Evolutionary conservation across 2,329 filamentous ascomycete genomes (phyloP).

Genomic region (Colletotrichum trifolii): DNA sequence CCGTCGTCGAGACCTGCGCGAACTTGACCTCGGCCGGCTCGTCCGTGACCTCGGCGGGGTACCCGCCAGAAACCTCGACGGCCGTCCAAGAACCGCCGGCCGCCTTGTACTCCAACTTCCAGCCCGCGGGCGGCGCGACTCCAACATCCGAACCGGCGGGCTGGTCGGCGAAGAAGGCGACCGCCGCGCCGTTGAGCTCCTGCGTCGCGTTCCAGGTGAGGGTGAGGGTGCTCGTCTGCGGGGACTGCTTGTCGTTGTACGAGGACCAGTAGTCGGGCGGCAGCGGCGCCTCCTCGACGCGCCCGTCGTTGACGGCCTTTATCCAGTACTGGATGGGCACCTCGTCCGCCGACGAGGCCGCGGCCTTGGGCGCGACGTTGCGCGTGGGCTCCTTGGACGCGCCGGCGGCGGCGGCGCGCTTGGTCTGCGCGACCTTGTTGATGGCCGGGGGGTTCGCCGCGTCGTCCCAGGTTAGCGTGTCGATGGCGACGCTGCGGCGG

Average conservation of each 20-base stretch:
- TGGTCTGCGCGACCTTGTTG: slow-evolving; percentile 45
- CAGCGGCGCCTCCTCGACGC: slow-evolving; percentile 45
- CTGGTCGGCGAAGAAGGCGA: slow-evolving; percentile 47
- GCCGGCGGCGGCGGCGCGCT: slow-evolving; percentile 37
- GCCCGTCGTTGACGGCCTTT: slow-evolving; percentile 46
- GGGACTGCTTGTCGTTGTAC: slow-evolving; percentile 46
- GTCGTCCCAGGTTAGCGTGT: slow-evolving; percentile 48
- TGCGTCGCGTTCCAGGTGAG: slow-evolving; percentile 45
- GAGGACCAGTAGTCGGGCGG: slow-evolving; percentile 52
- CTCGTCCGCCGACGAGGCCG: slow-evolving; percentile 39
- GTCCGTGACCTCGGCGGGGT: slow-evolving; percentile 42
- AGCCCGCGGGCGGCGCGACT: slow-evolving; percentile 44
- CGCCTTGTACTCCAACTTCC: slow-evolving; percentile 42
- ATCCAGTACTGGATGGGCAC: slow-evolving; percentile 53
- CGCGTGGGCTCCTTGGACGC: slow-evolving; percentile 42
- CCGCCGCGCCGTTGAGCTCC: slow-evolving; percentile 43
- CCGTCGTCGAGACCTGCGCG: slow-evolving; percentile 41
- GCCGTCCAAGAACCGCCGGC: slow-evolving; percentile 38
- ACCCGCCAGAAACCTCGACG: slow-evolving; percentile 38
- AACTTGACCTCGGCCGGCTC: slow-evolving; percentile 44
- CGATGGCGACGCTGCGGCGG: slow-evolving; percentile 49
- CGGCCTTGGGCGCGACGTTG: slow-evolving; percentile 46
- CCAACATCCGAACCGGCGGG: slow-evolving; percentile 44
- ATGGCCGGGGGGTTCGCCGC: slow-evolving; percentile 42
- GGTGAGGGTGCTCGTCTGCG: slow-evolving; percentile 43